Conservation (phyloP, 2,329 filamentous ascomycete species). For the Trichoderma sp. region DNA sequence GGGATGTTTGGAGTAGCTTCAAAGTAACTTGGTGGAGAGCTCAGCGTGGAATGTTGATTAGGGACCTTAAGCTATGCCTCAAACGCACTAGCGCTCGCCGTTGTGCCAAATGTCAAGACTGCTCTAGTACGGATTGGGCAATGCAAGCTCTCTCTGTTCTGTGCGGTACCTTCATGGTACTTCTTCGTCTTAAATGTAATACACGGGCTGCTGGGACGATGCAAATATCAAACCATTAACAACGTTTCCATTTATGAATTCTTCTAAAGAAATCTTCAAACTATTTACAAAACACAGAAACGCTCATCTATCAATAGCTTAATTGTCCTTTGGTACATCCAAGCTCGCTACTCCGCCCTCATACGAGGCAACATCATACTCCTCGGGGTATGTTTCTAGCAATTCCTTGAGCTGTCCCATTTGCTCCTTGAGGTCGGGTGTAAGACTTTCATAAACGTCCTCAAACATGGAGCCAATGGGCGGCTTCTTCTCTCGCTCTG, state of each 20-base stretch:
- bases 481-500: slow-evolving; percentile 78
- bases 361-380: slow-evolving; percentile 80
- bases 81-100: not conserved
- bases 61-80: not conserved
- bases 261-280: not conserved
- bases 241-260: not conserved
- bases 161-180: not conserved
- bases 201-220: not conserved
- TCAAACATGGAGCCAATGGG: slow-evolving; percentile 71
- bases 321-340: slow-evolving; percentile 28
- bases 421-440: slow-evolving; percentile 73
- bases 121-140: not conserved
- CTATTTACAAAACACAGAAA: not conserved
- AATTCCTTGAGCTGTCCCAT: slow-evolving; percentile 69
- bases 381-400: slow-evolving; percentile 80
- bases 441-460: slow-evolving; percentile 86
- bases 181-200: not conserved
- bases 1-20: not conserved
- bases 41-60: not conserved
- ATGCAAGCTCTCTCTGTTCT: not conserved
- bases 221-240: not conserved
- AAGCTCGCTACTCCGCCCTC: slow-evolving; percentile 70
- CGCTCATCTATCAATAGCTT: not conserved
- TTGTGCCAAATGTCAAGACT: not conserved
- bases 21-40: not conserved